These are phyloP conservation scores for Zoysia pacifica DNA, from an alignment of 176 grass and related monocot species.

Conservation along the genomic window DNA sequence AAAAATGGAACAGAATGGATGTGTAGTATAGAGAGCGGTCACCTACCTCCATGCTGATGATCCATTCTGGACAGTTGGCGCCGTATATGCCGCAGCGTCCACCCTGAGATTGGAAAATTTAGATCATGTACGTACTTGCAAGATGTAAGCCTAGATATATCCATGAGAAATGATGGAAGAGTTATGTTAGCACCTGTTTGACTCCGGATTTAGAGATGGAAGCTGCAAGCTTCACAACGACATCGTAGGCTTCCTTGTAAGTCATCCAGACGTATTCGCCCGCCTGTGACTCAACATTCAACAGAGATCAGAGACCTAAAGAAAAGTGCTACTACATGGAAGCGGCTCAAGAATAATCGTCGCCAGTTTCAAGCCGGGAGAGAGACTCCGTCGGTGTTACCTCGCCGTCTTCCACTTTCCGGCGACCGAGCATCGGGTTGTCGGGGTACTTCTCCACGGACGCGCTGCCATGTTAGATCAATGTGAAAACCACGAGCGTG, in stretches of 20 bases:
- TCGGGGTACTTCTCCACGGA: slow-evolving; percentile 70
- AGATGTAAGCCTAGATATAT: no score
- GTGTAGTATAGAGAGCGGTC: no score
- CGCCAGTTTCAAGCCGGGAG: not conserved
- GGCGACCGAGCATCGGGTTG: slow-evolving; percentile 75
- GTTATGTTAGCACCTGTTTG: slow-evolving; percentile 46
- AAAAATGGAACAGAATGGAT: not conserved
- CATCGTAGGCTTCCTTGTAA: slow-evolving; percentile 68
- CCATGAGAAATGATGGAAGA: not conserved
- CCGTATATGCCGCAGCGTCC: slow-evolving; percentile 74
- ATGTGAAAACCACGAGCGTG: not conserved
- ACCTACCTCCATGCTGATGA: slow-evolving; percentile 77
- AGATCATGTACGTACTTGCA: not conserved
- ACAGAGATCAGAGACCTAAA: no score
- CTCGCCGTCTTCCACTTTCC: slow-evolving; percentile 63
- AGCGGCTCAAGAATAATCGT: no score
- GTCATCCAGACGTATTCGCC: slow-evolving; percentile 72
- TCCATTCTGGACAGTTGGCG: slow-evolving; percentile 84
- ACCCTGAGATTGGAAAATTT: slow-evolving; percentile 43
- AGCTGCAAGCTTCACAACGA: slow-evolving; percentile 58
- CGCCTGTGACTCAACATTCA: slow-evolving; percentile 34
- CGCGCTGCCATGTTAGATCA: slow-evolving; percentile 38
- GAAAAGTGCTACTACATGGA: no score
- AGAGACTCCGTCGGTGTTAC: not conserved
- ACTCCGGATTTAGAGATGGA: slow-evolving; percentile 66